Evolutionary conservation across 805 yeast genomes (phyloP).

Genomic region (Yarrowia yakushimensis): DNA sequence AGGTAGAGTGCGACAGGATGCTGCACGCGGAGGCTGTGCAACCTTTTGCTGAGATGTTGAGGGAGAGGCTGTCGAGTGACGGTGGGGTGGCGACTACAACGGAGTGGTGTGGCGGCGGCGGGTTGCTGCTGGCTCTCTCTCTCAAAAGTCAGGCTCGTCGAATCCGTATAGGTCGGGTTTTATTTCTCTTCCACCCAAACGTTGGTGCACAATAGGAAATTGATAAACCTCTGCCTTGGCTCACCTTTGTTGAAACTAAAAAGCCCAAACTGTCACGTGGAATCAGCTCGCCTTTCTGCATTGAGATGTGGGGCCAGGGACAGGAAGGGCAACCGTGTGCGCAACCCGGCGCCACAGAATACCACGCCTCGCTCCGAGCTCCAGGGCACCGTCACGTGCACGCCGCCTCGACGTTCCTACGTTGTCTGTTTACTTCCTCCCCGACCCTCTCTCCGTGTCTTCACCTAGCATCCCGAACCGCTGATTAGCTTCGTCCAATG

Average conservation of each 20-base stretch:
- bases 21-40: conserved; percentile 2
- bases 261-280: conserved; percentile 22
- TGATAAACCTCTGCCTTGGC: conserved; percentile 22
- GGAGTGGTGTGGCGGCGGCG: background rate
- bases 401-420: background rate
- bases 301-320: background rate
- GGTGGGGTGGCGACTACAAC: background rate
- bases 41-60: background rate
- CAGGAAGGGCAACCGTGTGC: background rate
- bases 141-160: background rate
- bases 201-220: conserved; percentile 16
- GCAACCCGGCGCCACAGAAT: too few species aligned
- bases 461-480: background rate
- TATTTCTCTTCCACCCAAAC: background rate
- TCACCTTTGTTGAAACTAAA: conserved; percentile 11
- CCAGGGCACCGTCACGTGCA: background rate
- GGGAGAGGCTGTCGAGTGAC: background rate
- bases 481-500: conserved; percentile 1
- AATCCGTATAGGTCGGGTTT: background rate
- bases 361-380: too few species aligned
- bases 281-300: conserved; percentile 20
- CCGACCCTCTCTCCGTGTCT: background rate
- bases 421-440: too few species aligned
- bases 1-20: conserved; percentile 1
- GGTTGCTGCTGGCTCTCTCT: background rate